A percentile compares a stretch with the other conserved stretches of the same genome.
Evolutionary conservation across 2,329 filamentous ascomycete species (phyloP).

Genomic region (Niveomyces coronatus): DNA sequence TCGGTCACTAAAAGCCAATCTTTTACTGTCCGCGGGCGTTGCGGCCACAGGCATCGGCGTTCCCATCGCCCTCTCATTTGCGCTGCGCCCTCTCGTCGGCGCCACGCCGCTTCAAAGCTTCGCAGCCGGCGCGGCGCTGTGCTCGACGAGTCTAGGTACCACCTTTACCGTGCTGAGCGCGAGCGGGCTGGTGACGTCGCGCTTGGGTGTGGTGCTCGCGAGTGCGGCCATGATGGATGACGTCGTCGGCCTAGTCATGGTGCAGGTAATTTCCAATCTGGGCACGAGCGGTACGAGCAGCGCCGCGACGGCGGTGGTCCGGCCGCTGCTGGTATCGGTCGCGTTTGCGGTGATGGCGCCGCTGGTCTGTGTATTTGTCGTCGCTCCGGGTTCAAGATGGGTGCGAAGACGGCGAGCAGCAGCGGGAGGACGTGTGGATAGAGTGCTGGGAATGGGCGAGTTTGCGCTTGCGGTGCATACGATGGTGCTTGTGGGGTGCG

Average conservation of each 20-base stretch:
- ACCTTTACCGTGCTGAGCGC: slow-evolving; percentile 45
- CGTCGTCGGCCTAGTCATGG: slow-evolving; percentile 66
- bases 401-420: slow-evolving; percentile 23
- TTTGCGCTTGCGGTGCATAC: slow-evolving; percentile 38
- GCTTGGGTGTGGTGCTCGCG: slow-evolving; percentile 52
- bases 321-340: slow-evolving; percentile 36
- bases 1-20: slow-evolving; percentile 42
- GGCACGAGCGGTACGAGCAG: slow-evolving; percentile 21
- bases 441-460: slow-evolving; percentile 19
- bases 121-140: slow-evolving; percentile 61
- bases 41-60: slow-evolving; percentile 54
- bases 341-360: slow-evolving; percentile 40
- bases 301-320: slow-evolving; percentile 27
- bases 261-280: slow-evolving; percentile 62
- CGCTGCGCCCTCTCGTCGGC: slow-evolving; percentile 37
- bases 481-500: slow-evolving; percentile 34
- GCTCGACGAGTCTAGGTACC: slow-evolving; percentile 65
- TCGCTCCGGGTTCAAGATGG: slow-evolving; percentile 28
- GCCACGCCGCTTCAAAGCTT: slow-evolving; percentile 54
- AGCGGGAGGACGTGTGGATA: slow-evolving; percentile 14
- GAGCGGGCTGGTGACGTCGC: slow-evolving; percentile 31
- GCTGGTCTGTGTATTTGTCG: slow-evolving; percentile 33
- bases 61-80: slow-evolving; percentile 58
- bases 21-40: slow-evolving; percentile 48
- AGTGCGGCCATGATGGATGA: slow-evolving; percentile 77